phyloP scores from a whole-genome alignment of 2,329 filamentous ascomycete species.

The Coniella lustricola region DNA sequence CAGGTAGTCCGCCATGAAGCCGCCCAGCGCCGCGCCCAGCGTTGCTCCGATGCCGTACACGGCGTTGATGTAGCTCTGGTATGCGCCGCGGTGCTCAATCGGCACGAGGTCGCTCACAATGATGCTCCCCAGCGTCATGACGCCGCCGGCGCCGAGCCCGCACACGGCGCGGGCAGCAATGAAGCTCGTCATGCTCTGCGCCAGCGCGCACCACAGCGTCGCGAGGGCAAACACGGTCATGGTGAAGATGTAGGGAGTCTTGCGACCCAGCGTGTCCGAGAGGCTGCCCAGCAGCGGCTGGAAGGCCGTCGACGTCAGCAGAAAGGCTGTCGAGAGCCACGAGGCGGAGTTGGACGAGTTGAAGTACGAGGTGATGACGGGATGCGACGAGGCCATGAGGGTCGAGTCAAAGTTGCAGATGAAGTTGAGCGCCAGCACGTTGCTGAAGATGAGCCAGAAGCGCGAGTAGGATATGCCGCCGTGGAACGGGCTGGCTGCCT shows the following conservation, averaged over 20 bases:
- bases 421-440: constrained; percentile 52
- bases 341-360: constrained; percentile 70
- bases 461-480: constrained; percentile 38
- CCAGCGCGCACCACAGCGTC: constrained; percentile 63
- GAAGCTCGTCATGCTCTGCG: constrained; percentile 60
- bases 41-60: constrained; percentile 52
- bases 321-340: constrained; percentile 74
- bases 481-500: constrained; percentile 27
- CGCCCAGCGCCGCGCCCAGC: constrained; percentile 62
- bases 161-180: constrained; percentile 64
- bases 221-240: constrained; percentile 57
- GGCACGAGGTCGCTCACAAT: constrained; percentile 68
- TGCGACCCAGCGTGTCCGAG: constrained; percentile 67
- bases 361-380: constrained; percentile 73
- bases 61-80: constrained; percentile 65
- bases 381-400: constrained; percentile 75
- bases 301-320: constrained; percentile 69
- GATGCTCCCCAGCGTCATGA: constrained; percentile 62
- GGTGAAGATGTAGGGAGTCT: constrained; percentile 56
- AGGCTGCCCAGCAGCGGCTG: constrained; percentile 69
- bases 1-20: constrained; percentile 60
- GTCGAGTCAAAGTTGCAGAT: constrained; percentile 66
- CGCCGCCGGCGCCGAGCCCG: constrained; percentile 65
- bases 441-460: constrained; percentile 58
- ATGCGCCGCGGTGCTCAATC: constrained; percentile 57